Evolutionary conservation across 306 rosid species (phyloP).

Genomic region (Cajanus cajan): DNA sequence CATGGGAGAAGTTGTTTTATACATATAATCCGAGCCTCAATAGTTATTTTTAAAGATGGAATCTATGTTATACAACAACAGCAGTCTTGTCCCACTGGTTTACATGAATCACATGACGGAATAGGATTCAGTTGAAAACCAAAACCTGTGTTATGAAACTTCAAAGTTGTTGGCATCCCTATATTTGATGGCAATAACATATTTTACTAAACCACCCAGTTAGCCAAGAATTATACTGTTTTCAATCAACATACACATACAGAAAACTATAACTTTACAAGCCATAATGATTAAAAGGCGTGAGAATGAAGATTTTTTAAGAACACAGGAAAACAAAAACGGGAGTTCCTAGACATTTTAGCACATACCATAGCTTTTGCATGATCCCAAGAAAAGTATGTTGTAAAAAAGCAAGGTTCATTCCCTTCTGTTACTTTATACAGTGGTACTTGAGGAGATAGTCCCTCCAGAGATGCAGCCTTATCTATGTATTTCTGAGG

Average conservation of each 20-base stretch:
- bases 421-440: conserved; percentile 95
- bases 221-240: neutral
- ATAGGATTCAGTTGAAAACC: neutral
- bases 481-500: conserved; percentile 78
- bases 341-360: conserved; percentile 7
- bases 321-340: conserved; percentile 24
- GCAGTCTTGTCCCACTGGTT: neutral
- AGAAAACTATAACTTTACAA: conserved; percentile 6
- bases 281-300: neutral
- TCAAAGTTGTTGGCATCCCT: neutral
- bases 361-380: conserved; percentile 77
- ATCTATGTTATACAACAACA: neutral
- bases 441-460: conserved; percentile 74
- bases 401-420: conserved; percentile 95
- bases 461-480: conserved; percentile 88
- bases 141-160: neutral
- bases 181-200: neutral
- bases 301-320: neutral
- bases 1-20: neutral
- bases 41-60: neutral
- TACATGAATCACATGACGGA: neutral
- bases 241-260: neutral
- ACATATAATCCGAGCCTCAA: neutral
- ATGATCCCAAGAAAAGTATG: conserved; percentile 90
- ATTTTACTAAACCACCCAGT: neutral